Evolutionary conservation across 345 rosid genomes (phyloP).

Genomic region (Boechera retrofracta): DNA sequence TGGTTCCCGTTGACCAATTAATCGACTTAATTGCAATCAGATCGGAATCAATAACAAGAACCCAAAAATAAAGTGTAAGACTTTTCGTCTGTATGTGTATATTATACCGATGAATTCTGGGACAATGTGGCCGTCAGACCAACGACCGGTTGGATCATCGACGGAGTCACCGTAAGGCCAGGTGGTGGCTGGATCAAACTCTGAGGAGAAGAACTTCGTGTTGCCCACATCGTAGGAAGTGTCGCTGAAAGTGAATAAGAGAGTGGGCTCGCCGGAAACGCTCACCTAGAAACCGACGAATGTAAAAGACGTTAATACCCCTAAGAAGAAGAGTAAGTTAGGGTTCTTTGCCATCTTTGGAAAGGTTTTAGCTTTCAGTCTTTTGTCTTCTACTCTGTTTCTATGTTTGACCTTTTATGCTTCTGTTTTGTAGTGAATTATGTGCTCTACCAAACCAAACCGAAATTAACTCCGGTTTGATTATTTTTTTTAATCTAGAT

Average conservation of each 20-base stretch:
- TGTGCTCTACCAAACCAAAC: background rate
- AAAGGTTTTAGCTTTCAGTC: slow-evolving; percentile 5
- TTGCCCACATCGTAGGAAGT: slow-evolving; percentile 50
- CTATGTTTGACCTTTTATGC: background rate
- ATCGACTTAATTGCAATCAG: slow-evolving; percentile 27
- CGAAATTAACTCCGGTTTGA: background rate
- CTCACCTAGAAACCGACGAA: slow-evolving; percentile 17
- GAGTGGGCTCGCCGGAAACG: slow-evolving; percentile 39
- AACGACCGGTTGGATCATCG: slow-evolving; percentile 43
- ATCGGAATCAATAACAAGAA: slow-evolving; percentile 13
- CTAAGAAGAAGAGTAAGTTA: slow-evolving; percentile 30
- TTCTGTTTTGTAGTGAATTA: background rate
- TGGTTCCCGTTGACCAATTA: slow-evolving; percentile 29
- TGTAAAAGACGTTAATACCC: slow-evolving; percentile 10
- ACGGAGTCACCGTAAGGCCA: slow-evolving; percentile 48
- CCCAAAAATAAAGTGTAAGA: background rate
- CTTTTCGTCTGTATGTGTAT: background rate
- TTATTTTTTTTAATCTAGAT: background rate
- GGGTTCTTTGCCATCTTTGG: slow-evolving; percentile 21
- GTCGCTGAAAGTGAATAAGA: slow-evolving; percentile 48
- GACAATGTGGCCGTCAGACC: slow-evolving; percentile 46
- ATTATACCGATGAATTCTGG: slow-evolving; percentile 42
- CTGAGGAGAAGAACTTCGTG: slow-evolving; percentile 40
- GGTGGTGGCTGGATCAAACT: slow-evolving; percentile 39
- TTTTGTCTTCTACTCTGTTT: slow-evolving; percentile 9